Evolutionary conservation across 371 early-diverging fungal species (phyloP).

Genomic region (Saksenaea oblongispora): DNA sequence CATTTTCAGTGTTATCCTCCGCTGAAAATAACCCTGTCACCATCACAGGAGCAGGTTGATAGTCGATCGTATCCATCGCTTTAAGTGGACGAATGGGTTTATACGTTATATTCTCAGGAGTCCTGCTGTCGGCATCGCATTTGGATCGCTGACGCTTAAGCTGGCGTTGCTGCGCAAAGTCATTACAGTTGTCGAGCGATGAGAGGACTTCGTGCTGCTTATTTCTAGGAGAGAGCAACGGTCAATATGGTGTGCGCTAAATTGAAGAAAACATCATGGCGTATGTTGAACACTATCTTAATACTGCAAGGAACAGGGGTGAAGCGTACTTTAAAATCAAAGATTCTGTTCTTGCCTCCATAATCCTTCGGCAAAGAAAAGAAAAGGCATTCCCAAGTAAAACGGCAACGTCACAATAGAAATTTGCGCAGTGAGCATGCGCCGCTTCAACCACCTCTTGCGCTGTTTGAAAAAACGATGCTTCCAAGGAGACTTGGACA

Average conservation of each 20-base stretch:
- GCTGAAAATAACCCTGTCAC: not conserved
- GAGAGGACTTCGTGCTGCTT: not conserved
- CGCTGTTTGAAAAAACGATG: too few relatives aligned
- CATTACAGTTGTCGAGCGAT: not conserved
- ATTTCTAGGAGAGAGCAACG: not conserved
- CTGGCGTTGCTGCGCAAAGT: not conserved
- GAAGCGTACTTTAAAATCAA: not conserved
- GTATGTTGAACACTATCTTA: not conserved
- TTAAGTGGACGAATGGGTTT: not conserved
- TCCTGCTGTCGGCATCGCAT: not conserved
- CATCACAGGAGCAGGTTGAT: not conserved
- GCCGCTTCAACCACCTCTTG: too few relatives aligned
- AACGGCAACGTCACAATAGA: too few relatives aligned
- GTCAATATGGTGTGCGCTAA: not conserved
- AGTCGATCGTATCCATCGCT: not conserved
- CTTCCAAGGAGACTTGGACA: too few relatives aligned
- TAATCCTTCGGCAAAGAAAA: not conserved
- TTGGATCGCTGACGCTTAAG: not conserved
- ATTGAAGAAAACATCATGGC: not conserved
- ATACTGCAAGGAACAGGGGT: conserved; percentile 2
- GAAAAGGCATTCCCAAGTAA: not conserved
- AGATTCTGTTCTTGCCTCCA: not conserved
- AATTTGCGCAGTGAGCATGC: too few relatives aligned
- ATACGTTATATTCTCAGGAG: not conserved
- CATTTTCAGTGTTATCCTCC: not conserved